Conservation (phyloP, 768 basidiomycete species). For the Mycena indigotica region DNA sequence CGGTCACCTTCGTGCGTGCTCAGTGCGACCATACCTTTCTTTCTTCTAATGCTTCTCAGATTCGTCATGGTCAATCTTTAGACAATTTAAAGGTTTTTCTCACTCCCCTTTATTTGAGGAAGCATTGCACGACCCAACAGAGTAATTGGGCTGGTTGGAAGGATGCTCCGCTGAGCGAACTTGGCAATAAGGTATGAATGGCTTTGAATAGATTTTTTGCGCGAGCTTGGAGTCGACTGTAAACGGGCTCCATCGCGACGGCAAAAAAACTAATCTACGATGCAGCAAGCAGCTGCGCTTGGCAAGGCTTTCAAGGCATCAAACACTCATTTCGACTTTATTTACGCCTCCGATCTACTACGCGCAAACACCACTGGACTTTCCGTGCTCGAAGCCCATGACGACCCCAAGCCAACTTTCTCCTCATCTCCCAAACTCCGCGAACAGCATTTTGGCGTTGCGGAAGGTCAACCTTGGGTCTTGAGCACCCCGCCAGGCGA, state of each 20-base stretch:
- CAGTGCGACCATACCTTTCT: not conserved
- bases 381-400: conserved; percentile 53
- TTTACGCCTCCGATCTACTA: conserved; percentile 69
- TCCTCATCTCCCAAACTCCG: conserved; percentile 56
- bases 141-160: conserved; percentile 76
- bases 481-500: conserved; percentile 28
- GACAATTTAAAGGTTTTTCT: too few species aligned
- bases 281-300: conserved; percentile 63
- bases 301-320: conserved; percentile 50
- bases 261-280: too few species aligned
- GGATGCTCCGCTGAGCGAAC: conserved; percentile 71
- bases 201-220: not conserved
- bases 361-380: conserved; percentile 66
- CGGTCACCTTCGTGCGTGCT: not conserved
- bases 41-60: not conserved
- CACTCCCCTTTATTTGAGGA: too few species aligned
- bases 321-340: conserved; percentile 48
- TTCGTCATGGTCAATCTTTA: not conserved
- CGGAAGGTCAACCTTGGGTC: conserved; percentile 65
- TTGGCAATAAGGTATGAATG: conserved; percentile 49
- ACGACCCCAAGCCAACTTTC: conserved; percentile 56
- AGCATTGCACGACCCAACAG: too few species aligned
- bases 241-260: too few species aligned
- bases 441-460: conserved; percentile 73
- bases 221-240: not conserved